phyloP scores from a whole-genome alignment of 108 stramenopile species.

The Aurantiochytrium sp. region DNA sequence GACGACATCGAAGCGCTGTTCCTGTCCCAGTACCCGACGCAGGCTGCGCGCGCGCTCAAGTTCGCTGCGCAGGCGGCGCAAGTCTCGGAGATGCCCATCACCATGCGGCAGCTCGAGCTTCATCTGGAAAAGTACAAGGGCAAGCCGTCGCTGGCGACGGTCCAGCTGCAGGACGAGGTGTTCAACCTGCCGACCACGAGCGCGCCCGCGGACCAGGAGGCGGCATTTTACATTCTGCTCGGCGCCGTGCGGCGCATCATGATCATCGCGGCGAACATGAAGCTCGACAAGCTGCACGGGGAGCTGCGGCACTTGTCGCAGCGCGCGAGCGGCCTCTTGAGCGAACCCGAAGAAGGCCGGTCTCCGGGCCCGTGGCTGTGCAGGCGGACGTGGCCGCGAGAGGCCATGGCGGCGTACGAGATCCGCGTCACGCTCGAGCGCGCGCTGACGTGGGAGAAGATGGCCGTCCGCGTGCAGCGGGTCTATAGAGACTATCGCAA shows the following conservation, averaged over 20 bases:
- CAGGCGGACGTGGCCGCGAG: slow-evolving; percentile 6
- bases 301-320: neutral
- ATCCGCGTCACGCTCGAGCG: neutral
- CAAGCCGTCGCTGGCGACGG: slow-evolving; percentile 14
- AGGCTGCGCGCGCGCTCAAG: neutral
- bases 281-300: neutral
- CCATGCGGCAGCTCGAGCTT: neutral
- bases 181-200: neutral
- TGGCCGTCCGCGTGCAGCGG: slow-evolving; percentile 1
- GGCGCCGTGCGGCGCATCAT: slow-evolving; percentile 12
- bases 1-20: neutral
- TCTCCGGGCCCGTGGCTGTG: slow-evolving; percentile 2
- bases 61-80: neutral
- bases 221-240: neutral
- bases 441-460: neutral
- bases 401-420: neutral
- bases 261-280: slow-evolving; percentile 16
- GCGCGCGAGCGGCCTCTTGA: neutral
- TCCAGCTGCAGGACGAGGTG: slow-evolving; percentile 20
- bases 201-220: neutral
- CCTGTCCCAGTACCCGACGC: neutral
- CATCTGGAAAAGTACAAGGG: slow-evolving; percentile 14
- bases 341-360: neutral
- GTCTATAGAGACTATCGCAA: neutral
- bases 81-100: slow-evolving; percentile 3